A percentile compares a stretch with the other conserved stretches of the same genome.
phyloP scores from a whole-genome alignment of 306 rosid species.

The Rosa multiflora region DNA sequence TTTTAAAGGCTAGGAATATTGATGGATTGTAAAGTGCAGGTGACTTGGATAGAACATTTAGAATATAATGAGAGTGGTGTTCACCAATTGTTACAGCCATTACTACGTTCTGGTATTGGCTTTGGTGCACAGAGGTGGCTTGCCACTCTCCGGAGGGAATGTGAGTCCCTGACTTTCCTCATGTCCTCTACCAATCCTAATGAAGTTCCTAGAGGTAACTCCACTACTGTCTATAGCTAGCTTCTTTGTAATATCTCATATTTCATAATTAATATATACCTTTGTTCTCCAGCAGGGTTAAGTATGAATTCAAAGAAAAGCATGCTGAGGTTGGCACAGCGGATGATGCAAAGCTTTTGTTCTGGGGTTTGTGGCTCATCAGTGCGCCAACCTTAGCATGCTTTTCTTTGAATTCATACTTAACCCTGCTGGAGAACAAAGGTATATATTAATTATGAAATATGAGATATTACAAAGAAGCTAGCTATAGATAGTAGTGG shows the following conservation, averaged over 20 bases:
- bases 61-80: slow-evolving; percentile 68
- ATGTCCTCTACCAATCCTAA: slow-evolving; percentile 41
- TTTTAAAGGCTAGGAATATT: not conserved
- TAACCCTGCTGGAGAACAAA: slow-evolving; percentile 35
- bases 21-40: slow-evolving; percentile 43
- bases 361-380: slow-evolving; percentile 66
- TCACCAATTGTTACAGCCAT: slow-evolving; percentile 57
- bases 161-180: slow-evolving; percentile 57
- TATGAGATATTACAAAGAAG: slow-evolving; percentile 13
- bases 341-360: slow-evolving; percentile 71
- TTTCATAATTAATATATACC: not conserved
- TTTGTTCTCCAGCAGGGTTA: slow-evolving; percentile 35
- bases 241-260: slow-evolving; percentile 13
- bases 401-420: slow-evolving; percentile 45
- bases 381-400: slow-evolving; percentile 68
- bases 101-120: slow-evolving; percentile 60
- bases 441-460: not conserved
- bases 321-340: slow-evolving; percentile 67
- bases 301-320: slow-evolving; percentile 45
- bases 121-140: slow-evolving; percentile 91
- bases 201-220: slow-evolving; percentile 57
- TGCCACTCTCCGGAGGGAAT: slow-evolving; percentile 75
- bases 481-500: not conserved
- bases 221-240: not conserved
- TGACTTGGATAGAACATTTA: slow-evolving; percentile 85